Evolutionary conservation across 1,284 basidiomycete genomes (phyloP).

Genomic region (Malassezia caprae): DNA sequence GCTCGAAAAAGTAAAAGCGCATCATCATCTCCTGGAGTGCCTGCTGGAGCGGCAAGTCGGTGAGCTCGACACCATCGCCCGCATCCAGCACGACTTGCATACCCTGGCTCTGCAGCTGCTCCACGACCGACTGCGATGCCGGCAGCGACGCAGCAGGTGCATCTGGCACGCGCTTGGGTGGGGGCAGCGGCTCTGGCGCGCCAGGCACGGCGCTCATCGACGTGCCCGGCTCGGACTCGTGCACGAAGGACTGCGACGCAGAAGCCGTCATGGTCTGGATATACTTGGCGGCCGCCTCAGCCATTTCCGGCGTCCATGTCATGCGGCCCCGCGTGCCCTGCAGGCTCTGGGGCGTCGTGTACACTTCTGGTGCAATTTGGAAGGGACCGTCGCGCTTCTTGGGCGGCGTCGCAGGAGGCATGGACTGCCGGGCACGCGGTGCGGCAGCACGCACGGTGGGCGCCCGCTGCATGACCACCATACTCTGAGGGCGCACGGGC

Average conservation of each 20-base stretch:
- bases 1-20: constrained; percentile 46
- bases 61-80: constrained; percentile 17
- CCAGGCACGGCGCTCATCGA: not conserved
- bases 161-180: not conserved
- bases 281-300: constrained; percentile 18
- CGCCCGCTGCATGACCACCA: not conserved
- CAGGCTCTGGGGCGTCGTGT: constrained; percentile 14
- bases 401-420: not conserved
- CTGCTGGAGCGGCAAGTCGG: constrained; percentile 25
- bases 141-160: constrained; percentile 1
- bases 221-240: not conserved
- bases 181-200: not conserved
- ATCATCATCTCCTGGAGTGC: constrained; percentile 45
- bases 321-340: constrained; percentile 8
- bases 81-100: constrained; percentile 7
- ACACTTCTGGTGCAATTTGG: constrained; percentile 14
- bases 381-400: not conserved
- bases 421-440: not conserved
- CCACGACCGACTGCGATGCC: constrained; percentile 14
- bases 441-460: not conserved
- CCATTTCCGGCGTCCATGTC: constrained; percentile 19
- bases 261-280: constrained; percentile 13
- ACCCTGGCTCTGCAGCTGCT: constrained; percentile 9
- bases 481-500: not conserved
- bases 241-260: not conserved